These are phyloP conservation scores for Ceratocystis variospora DNA, from an alignment of 2,329 filamentous ascomycete genomes.

Conservation along the genomic window DNA sequence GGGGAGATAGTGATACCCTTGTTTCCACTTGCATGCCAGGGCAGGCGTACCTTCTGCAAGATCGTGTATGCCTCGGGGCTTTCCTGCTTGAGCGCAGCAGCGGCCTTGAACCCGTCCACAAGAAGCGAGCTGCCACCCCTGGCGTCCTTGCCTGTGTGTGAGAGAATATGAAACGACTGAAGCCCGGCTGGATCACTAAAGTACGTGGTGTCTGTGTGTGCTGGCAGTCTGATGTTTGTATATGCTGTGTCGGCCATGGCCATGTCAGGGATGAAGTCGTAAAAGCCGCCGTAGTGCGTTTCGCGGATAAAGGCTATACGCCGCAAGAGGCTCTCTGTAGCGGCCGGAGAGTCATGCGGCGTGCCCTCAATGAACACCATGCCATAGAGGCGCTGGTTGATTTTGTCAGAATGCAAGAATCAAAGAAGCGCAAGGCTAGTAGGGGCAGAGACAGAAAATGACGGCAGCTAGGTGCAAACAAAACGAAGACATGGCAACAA, in stretches of 20 bases:
- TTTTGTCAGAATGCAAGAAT: background rate
- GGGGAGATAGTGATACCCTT: conserved; percentile 68
- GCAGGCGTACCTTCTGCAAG: conserved; percentile 45
- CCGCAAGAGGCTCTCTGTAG: conserved; percentile 61
- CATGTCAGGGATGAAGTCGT: conserved; percentile 79
- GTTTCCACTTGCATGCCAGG: conserved; percentile 83
- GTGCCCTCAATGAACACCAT: conserved; percentile 65
- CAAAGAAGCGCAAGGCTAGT: too few relatives aligned
- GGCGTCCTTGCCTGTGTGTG: conserved; percentile 32
- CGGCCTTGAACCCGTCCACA: conserved; percentile 73
- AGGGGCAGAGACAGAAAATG: too few relatives aligned
- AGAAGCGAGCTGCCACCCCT: conserved; percentile 66
- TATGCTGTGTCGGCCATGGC: conserved; percentile 84
- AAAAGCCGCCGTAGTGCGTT: conserved; percentile 74
- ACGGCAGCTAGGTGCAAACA: too few relatives aligned
- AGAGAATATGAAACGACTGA: conserved; percentile 84
- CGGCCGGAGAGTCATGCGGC: conserved; percentile 49
- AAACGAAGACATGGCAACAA: too few relatives aligned
- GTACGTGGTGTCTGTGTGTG: conserved; percentile 92
- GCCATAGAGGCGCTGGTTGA: conserved; percentile 48
- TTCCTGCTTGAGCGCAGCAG: conserved; percentile 41
- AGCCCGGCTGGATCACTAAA: conserved; percentile 85
- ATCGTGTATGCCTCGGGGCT: conserved; percentile 42
- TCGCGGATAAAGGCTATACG: conserved; percentile 74
- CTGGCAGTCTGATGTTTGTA: conserved; percentile 66